Conservation (phyloP, 768 basidiomycete species). For the Macrolepiota fuliginosa region DNA sequence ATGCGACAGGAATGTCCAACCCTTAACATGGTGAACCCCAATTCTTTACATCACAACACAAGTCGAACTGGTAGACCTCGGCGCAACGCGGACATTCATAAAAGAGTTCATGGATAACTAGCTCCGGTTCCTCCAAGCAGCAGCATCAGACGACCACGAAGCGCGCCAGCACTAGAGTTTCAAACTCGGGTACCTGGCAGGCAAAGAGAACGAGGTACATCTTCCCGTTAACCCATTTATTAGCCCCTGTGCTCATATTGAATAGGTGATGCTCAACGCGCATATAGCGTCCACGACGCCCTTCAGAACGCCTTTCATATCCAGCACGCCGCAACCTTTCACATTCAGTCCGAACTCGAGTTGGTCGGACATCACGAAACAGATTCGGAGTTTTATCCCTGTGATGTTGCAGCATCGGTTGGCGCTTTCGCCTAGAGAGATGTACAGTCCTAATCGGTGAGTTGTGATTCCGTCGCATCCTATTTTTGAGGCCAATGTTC, state of each 20-base stretch:
- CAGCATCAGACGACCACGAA: slow-evolving; percentile 62
- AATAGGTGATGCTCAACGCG: slow-evolving; percentile 79
- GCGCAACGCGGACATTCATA: slow-evolving; percentile 86
- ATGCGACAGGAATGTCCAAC: slow-evolving; percentile 51
- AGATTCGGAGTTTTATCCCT: slow-evolving; percentile 81
- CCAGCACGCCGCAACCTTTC: slow-evolving; percentile 65
- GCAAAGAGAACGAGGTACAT: slow-evolving; percentile 76
- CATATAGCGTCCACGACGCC: slow-evolving; percentile 83
- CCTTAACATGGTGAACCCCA: neutral
- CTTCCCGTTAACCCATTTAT: neutral
- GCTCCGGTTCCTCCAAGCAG: slow-evolving; percentile 81
- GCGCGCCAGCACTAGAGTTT: slow-evolving; percentile 71
- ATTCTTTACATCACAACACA: slow-evolving; percentile 22
- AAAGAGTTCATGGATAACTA: slow-evolving; percentile 87
- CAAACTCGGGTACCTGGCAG: slow-evolving; percentile 88
- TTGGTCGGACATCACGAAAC: slow-evolving; percentile 72
- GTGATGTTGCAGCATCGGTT: slow-evolving; percentile 86
- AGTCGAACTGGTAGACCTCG: slow-evolving; percentile 93
- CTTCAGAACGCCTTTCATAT: slow-evolving; percentile 82
- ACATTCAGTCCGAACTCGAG: slow-evolving; percentile 65
- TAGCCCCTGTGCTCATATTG: neutral
- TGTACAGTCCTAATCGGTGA: slow-evolving; percentile 89
- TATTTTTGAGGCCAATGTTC: neutral
- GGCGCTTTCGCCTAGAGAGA: slow-evolving; percentile 91
- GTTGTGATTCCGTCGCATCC: slow-evolving; percentile 14